Conservation (phyloP, 805 yeast genomes). For the Spathaspora gorwiae region DNA sequence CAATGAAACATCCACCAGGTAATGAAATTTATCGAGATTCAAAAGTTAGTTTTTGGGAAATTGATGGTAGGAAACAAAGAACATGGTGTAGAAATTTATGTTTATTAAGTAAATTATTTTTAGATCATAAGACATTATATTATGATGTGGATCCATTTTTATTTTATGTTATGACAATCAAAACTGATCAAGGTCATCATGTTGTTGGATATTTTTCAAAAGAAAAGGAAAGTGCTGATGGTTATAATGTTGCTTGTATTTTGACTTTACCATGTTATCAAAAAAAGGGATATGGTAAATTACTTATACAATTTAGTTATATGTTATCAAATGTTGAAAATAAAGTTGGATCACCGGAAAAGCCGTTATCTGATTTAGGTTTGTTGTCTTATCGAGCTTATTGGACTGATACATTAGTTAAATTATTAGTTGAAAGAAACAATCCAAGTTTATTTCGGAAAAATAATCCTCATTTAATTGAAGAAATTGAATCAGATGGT, state of each 20-base stretch:
- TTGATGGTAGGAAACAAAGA: constrained; percentile 93
- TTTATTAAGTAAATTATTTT: constrained; percentile 78
- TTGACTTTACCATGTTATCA: constrained; percentile 95
- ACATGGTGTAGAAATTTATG: constrained; percentile 97
- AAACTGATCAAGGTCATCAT: constrained; percentile 91
- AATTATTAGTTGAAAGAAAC: constrained; percentile 58
- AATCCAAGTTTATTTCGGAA: constrained; percentile 34
- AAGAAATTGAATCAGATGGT: constrained; percentile 15
- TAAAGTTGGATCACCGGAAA: constrained; percentile 95
- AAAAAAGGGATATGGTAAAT: constrained; percentile 88
- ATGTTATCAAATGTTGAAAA: constrained; percentile 83
- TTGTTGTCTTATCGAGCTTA: constrained; percentile 87
- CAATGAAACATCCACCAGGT: constrained; percentile 95
- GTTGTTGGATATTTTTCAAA: constrained; percentile 95
- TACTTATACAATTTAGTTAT: constrained; percentile 89
- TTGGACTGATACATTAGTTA: constrained; percentile 90
- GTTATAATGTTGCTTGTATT: constrained; percentile 95
- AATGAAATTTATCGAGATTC: constrained; percentile 95
- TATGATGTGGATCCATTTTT: constrained; percentile 97
- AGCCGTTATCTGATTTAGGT: constrained; percentile 94
- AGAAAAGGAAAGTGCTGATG: constrained; percentile 94
- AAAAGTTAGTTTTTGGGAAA: constrained; percentile 90
- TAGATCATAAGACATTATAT: constrained; percentile 94
- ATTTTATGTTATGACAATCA: constrained; percentile 90
- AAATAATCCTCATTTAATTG: constrained; percentile 24